Conservation (phyloP, 2,329 filamentous ascomycete species). For the Diplodia corticola region DNA sequence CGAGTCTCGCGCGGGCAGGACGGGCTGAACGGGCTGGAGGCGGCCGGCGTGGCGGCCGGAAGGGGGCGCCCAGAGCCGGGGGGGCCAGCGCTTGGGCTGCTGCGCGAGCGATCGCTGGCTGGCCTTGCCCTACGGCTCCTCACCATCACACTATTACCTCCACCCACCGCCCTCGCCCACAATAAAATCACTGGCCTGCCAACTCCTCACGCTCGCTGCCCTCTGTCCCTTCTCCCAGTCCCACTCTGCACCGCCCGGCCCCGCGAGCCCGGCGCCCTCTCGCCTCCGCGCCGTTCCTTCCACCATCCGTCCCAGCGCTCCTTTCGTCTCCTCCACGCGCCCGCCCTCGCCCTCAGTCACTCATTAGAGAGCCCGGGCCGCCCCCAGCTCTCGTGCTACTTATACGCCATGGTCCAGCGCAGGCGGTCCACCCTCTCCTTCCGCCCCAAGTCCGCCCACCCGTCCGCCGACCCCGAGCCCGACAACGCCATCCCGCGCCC, state of each 20-base stretch:
- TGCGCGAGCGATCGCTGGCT: constrained; percentile 5
- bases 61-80: background rate
- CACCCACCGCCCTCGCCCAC: background rate
- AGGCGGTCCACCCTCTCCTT: constrained; percentile 38
- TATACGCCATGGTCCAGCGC: constrained; percentile 30
- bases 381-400: background rate
- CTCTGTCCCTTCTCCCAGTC: constrained; percentile 5
- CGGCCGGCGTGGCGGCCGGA: constrained; percentile 12
- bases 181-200: constrained; percentile 14
- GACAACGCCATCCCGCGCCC: constrained; percentile 29
- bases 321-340: background rate
- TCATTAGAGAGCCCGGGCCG: constrained; percentile 12
- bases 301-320: background rate
- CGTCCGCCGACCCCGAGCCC: constrained; percentile 36
- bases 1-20: background rate
- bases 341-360: constrained; percentile 16
- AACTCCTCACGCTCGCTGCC: constrained; percentile 19
- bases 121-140: constrained; percentile 8
- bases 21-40: constrained; percentile 1
- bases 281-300: constrained; percentile 17
- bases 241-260: background rate
- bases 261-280: constrained; percentile 9
- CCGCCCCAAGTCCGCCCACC: constrained; percentile 45
- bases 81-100: background rate
- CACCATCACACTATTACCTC: background rate